Base-by-base conservation (phyloP, 2,329 filamentous ascomycete species). In the Chrysosporium queenslandicum region DNA sequence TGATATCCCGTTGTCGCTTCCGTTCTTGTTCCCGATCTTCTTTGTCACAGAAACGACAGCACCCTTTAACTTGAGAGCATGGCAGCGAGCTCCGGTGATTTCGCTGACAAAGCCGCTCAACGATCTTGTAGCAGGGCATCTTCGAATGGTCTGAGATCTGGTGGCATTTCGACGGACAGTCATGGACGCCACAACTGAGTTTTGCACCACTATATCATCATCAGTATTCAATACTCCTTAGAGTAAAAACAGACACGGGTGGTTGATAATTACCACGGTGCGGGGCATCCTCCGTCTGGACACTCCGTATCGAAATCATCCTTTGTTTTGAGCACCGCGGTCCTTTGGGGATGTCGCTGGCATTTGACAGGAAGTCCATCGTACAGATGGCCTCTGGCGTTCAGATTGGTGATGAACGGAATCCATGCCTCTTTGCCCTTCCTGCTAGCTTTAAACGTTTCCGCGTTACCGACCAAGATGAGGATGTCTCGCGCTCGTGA, bases 201-300 rank as follows among this genome's bases (percentile, higher is more conserved):
- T 34, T 34, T 34, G n/a, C n/a, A n/a, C n/a, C n/a, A n/a, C n/a
- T n/a, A n/a, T n/a, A n/a, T n/a, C n/a, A n/a, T n/a, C n/a, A n/a
- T n/a, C n/a, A n/a, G n/a, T 34, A 34, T 11, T 12, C 14, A 34
- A 3, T n/a, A 34, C 5, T 34, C 7, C 7, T 14, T 34, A 34
- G 27, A 29, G 27, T 5, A 9, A 29, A 29, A 4, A 14, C 3
- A 9, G 14, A 3, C 8, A n/a, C 3, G 32, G 16, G 32, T 46
- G 14, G 7, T n/a, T n/a, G 32, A 3, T n/a, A n/a, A n/a, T 64
- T 68, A 83, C 80, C 85, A 89, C 18, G 71, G 72, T 46, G 79
- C 71, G 0, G 69, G 68, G 56, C 85, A 89, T 0, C 86, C 86
- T 3, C 86, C 85, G 61, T 89, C 83, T 0, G 85, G 85, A 36